Evolutionary conservation across 1,284 basidiomycete species (phyloP).

Genomic region (Naganishia cerealis): DNA sequence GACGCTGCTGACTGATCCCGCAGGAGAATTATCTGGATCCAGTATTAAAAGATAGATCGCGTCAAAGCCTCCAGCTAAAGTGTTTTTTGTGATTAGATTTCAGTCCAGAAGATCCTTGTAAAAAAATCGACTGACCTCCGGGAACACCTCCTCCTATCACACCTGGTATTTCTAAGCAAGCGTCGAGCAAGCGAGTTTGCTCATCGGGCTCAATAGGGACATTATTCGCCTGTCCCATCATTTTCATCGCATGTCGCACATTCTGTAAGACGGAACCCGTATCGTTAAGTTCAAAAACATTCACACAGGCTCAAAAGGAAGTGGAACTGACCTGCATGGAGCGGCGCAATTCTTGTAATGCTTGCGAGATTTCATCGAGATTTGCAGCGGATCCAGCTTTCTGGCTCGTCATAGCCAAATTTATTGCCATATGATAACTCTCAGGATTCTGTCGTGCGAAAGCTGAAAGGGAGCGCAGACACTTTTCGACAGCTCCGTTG

Average conservation of each 20-base stretch:
- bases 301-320: background rate
- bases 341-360: background rate
- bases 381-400: background rate
- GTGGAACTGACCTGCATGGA: slow-evolving; percentile 14
- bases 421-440: slow-evolving; percentile 43
- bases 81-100: background rate
- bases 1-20: slow-evolving; percentile 31
- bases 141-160: slow-evolving; percentile 94
- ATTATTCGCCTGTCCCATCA: slow-evolving; percentile 75
- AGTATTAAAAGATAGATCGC: slow-evolving; percentile 88
- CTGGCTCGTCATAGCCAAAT: background rate
- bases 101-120: slow-evolving; percentile 5
- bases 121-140: slow-evolving; percentile 60
- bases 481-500: slow-evolving; percentile 45
- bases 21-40: slow-evolving; percentile 59
- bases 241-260: slow-evolving; percentile 78
- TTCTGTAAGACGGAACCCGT: slow-evolving; percentile 54
- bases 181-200: slow-evolving; percentile 83
- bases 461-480: slow-evolving; percentile 41
- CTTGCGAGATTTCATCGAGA: background rate
- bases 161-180: slow-evolving; percentile 72
- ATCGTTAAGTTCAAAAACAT: background rate
- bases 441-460: slow-evolving; percentile 43
- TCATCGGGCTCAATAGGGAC: slow-evolving; percentile 89
- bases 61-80: slow-evolving; percentile 88